These are phyloP conservation scores for Lentinula boryana DNA, from an alignment of 768 basidiomycete species.

Conservation along the genomic window DNA sequence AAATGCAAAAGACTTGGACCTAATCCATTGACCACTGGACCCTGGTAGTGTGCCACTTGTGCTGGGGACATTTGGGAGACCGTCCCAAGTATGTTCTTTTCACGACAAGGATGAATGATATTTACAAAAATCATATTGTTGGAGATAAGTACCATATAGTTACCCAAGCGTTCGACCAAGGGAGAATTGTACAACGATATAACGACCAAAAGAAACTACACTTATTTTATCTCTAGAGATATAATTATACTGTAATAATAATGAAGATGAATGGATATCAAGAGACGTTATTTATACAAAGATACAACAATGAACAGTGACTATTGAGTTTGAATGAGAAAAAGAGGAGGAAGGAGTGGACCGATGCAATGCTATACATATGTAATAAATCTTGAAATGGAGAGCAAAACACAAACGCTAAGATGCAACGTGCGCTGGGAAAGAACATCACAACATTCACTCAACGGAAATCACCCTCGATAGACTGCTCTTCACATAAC, in stretches of 20 bases:
- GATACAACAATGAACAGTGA: slow-evolving; percentile 5
- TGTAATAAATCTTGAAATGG: slow-evolving; percentile 7
- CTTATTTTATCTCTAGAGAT: not conserved
- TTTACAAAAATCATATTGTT: not conserved
- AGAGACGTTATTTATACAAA: not conserved
- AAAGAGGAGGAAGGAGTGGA: not conserved
- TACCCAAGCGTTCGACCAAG: not conserved
- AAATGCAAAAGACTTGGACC: too few species aligned
- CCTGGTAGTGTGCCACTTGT: too few species aligned
- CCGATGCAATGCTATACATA: slow-evolving; percentile 7
- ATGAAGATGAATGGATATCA: not conserved
- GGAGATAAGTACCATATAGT: slow-evolving; percentile 3
- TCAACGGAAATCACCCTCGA: slow-evolving; percentile 4
- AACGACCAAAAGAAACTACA: not conserved
- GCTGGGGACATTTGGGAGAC: too few species aligned
- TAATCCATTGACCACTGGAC: too few species aligned
- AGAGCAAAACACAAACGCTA: not conserved
- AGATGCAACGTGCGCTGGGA: slow-evolving; percentile 11
- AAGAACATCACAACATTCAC: not conserved
- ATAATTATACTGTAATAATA: slow-evolving; percentile 1
- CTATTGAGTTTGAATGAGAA: not conserved
- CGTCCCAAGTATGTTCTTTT: too few species aligned
- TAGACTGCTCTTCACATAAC: slow-evolving; percentile 3
- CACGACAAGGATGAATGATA: too few species aligned
- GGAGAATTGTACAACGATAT: slow-evolving; percentile 3